Evolutionary conservation across 2,329 filamentous ascomycete genomes (phyloP).

Genomic region (Aspergillus ustus): DNA sequence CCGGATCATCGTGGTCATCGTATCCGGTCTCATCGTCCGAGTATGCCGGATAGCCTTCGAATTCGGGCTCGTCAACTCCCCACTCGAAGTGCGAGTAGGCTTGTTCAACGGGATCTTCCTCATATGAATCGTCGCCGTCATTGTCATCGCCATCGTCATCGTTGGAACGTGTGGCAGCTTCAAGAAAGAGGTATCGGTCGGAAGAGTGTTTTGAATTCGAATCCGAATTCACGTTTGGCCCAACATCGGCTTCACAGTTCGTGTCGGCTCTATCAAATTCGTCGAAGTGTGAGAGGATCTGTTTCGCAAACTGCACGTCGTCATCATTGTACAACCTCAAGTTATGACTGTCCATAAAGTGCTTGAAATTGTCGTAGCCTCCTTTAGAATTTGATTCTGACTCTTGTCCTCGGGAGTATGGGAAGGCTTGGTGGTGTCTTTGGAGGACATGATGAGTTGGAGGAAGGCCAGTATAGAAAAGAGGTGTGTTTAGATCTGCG

Average conservation of each 20-base stretch:
- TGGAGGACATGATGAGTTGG: slow-evolving; percentile 3
- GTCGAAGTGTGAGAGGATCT: slow-evolving; percentile 9
- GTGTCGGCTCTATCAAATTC: not conserved
- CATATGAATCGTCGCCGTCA: not conserved
- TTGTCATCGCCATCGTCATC: not conserved
- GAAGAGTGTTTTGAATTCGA: not conserved
- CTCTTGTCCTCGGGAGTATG: slow-evolving; percentile 11
- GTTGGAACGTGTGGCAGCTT: not conserved
- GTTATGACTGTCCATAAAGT: slow-evolving; percentile 16
- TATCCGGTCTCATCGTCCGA: slow-evolving; percentile 5
- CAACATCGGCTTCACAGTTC: not conserved
- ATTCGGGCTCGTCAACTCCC: slow-evolving; percentile 8
- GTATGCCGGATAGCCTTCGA: slow-evolving; percentile 4
- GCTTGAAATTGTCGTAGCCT: slow-evolving; percentile 10
- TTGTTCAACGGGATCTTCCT: not conserved
- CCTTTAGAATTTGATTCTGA: slow-evolving; percentile 11
- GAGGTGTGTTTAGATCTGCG: too few species aligned
- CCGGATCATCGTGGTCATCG: not conserved
- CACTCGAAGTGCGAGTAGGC: slow-evolving; percentile 1
- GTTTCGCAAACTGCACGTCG: slow-evolving; percentile 9
- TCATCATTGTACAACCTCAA: slow-evolving; percentile 5
- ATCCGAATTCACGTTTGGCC: not conserved
- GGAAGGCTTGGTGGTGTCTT: not conserved
- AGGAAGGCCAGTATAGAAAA: too few species aligned
- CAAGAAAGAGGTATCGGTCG: not conserved